phyloP scores from a whole-genome alignment of 2,329 filamentous ascomycete species.

The Nothophaeocryptopus gaeumannii region DNA sequence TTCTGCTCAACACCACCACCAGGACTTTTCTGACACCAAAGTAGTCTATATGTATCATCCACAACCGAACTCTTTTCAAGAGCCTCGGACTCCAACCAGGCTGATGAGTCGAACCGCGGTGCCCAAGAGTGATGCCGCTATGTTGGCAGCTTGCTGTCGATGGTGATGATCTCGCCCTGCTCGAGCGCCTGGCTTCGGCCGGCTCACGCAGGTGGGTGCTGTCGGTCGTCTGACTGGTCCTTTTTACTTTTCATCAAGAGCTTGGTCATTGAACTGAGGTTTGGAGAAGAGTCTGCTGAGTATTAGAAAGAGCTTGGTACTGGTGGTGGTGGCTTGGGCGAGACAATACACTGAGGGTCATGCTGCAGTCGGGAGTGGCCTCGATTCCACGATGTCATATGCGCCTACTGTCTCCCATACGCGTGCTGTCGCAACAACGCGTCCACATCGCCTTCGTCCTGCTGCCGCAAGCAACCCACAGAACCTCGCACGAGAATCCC shows the following conservation, averaged over 20 bases:
- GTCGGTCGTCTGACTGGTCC: conserved; percentile 36
- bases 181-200: conserved; percentile 34
- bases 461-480: too few relatives aligned
- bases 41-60: conserved; percentile 87
- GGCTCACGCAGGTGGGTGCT: conserved; percentile 33
- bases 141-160: conserved; percentile 22
- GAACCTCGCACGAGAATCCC: too few relatives aligned
- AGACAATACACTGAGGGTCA: too few relatives aligned
- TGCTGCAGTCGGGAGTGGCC: too few relatives aligned
- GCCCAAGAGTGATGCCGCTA: conserved; percentile 37
- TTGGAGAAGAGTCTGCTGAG: conserved; percentile 22
- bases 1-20: too few relatives aligned
- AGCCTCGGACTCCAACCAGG: conserved; percentile 58
- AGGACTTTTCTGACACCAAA: too few relatives aligned
- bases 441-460: too few relatives aligned
- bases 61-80: conserved; percentile 85
- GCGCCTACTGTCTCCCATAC: too few relatives aligned
- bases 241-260: conserved; percentile 33
- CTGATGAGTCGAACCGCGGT: conserved; percentile 36
- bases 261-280: conserved; percentile 23
- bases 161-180: conserved; percentile 37
- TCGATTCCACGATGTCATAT: too few relatives aligned
- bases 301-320: not conserved
- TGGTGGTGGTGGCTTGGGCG: not conserved
- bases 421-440: too few relatives aligned